phyloP scores from a whole-genome alignment of 805 yeast species.

The Monosporozyma servazzii region DNA sequence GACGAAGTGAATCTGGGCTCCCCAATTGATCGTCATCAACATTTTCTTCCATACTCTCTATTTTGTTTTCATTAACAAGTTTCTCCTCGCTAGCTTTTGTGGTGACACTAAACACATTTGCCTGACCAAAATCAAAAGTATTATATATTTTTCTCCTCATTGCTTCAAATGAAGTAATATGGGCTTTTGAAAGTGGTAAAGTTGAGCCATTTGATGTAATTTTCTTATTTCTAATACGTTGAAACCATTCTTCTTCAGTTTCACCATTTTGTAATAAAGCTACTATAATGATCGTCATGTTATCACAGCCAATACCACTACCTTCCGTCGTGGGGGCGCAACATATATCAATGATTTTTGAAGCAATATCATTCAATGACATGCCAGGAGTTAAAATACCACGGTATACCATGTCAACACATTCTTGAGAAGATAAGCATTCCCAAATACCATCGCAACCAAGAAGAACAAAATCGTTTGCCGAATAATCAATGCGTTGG shows the following conservation, averaged over 20 bases:
- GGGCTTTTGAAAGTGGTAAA: slow-evolving; percentile 11
- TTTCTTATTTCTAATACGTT: slow-evolving; percentile 42
- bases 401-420: slow-evolving; percentile 85
- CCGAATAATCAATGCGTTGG: slow-evolving; percentile 51
- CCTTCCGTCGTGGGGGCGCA: slow-evolving; percentile 90
- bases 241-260: slow-evolving; percentile 53
- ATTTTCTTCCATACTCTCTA: slow-evolving; percentile 18
- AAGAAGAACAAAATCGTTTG: slow-evolving; percentile 82
- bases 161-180: slow-evolving; percentile 31
- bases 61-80: slow-evolving; percentile 12
- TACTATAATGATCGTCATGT: slow-evolving; percentile 88
- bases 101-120: slow-evolving; percentile 28
- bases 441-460: slow-evolving; percentile 99
- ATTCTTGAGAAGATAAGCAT: slow-evolving; percentile 86
- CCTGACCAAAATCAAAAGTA: slow-evolving; percentile 41
- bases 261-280: slow-evolving; percentile 53
- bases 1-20: neutral
- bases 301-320: slow-evolving; percentile 95
- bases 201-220: slow-evolving; percentile 19
- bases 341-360: slow-evolving; percentile 86
- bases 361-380: slow-evolving; percentile 66
- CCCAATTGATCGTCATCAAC: slow-evolving; percentile 7
- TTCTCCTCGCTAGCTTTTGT: slow-evolving; percentile 16
- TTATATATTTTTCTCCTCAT: slow-evolving; percentile 41
- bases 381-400: slow-evolving; percentile 62